phyloP scores from a whole-genome alignment of 495 filamentous ascomycete species.

The Xylaria castorea region DNA sequence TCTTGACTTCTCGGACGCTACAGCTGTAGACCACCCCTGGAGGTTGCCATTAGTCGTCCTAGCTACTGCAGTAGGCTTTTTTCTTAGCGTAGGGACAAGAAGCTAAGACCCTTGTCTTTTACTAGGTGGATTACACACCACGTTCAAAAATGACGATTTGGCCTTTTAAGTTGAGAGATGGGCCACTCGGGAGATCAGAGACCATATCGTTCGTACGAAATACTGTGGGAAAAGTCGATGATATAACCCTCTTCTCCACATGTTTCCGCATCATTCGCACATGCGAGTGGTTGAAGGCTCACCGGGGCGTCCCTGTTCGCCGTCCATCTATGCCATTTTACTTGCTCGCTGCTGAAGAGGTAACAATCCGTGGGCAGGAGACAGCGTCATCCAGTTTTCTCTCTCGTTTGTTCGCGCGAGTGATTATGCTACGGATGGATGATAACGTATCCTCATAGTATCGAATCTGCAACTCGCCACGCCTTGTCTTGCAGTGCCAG shows the following conservation, averaged over 20 bases:
- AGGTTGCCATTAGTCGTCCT: conserved; percentile 21
- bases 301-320: conserved; percentile 26
- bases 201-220: conserved; percentile 2
- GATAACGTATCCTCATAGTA: conserved; percentile 3
- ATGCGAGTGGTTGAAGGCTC: conserved; percentile 26
- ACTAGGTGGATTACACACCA: conserved; percentile 30
- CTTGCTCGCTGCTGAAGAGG: conserved; percentile 15
- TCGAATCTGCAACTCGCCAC: conserved; percentile 27
- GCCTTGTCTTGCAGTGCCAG: conserved; percentile 25
- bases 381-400: conserved; percentile 6
- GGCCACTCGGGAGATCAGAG: conserved; percentile 17
- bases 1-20: conserved; percentile 20
- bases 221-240: conserved; percentile 17
- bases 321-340: conserved; percentile 13
- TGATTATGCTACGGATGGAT: conserved; percentile 13
- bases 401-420: neutral
- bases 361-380: conserved; percentile 11
- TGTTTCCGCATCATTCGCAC: conserved; percentile 16
- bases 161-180: conserved; percentile 7
- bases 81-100: conserved; percentile 11
- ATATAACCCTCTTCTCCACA: conserved; percentile 20
- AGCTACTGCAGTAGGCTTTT: conserved; percentile 29
- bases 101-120: conserved; percentile 30
- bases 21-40: conserved; percentile 20
- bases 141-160: conserved; percentile 27